Percentiles rank a stretch among this genome's conserved stretches.
These are phyloP conservation scores for Helotiales sp. DNA, from an alignment of 2,329 filamentous ascomycete genomes.

Conservation along the genomic window DNA sequence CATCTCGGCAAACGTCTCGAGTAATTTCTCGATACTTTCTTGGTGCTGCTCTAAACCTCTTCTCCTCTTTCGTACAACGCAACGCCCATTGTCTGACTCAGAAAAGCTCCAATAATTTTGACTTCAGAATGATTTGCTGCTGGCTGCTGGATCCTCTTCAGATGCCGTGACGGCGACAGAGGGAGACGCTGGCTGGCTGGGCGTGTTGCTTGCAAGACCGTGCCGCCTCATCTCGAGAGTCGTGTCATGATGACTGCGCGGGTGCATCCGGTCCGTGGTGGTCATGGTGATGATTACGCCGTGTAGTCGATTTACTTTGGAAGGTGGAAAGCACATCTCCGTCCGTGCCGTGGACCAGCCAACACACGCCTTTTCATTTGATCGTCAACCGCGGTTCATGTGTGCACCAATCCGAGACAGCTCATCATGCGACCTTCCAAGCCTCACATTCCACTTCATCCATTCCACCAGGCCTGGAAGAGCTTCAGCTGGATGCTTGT, in stretches of 20 bases:
- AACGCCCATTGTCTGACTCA: constrained; percentile 4
- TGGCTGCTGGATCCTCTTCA: neutral
- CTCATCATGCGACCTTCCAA: constrained; percentile 33
- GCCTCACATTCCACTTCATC: neutral
- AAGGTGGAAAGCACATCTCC: constrained; percentile 14
- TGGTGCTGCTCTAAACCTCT: neutral
- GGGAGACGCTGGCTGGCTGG: neutral
- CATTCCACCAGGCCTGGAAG: neutral
- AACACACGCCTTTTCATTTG: constrained; percentile 22
- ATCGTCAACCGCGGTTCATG: constrained; percentile 33
- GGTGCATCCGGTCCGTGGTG: constrained; percentile 4
- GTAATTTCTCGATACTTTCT: neutral
- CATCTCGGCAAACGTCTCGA: neutral
- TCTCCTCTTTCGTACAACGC: neutral
- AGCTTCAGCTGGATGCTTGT: constrained; percentile 17
- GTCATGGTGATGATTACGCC: neutral
- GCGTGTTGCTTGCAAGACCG: neutral
- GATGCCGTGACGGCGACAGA: neutral
- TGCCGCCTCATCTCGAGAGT: constrained; percentile 23
- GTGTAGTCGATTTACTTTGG: neutral
- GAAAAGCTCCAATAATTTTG: constrained; percentile 6
- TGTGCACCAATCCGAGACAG: constrained; percentile 29
- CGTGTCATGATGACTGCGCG: constrained; percentile 20
- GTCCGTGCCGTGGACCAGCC: constrained; percentile 21
- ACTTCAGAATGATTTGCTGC: constrained; percentile 13